Conservation (phyloP, 1,284 basidiomycete species). For the Ustilago cynodontis region DNA sequence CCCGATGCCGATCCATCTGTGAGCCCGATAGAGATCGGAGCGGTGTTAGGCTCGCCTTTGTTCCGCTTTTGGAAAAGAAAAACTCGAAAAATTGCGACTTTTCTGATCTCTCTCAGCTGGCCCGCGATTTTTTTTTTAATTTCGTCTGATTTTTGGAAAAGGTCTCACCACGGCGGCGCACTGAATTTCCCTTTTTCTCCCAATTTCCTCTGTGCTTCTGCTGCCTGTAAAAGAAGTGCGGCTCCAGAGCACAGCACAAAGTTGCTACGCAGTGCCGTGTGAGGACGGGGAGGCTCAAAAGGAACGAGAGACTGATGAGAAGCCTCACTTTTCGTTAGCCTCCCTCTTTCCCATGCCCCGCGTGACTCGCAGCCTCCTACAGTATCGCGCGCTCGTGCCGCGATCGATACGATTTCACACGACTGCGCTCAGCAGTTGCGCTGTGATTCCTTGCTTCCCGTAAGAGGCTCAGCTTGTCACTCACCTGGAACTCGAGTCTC, state of each 20-base stretch:
- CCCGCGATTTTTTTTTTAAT: constrained; percentile 14
- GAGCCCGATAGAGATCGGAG: background rate
- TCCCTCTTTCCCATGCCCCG: background rate
- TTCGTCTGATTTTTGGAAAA: background rate
- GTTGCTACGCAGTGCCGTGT: background rate
- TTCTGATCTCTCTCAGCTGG: constrained; percentile 2
- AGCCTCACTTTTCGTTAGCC: constrained; percentile 2
- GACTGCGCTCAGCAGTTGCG: constrained; percentile 7
- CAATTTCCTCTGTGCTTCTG: background rate
- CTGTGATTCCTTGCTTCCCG: background rate
- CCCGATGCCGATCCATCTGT: background rate
- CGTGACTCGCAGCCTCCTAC: background rate
- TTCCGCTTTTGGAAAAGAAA: background rate
- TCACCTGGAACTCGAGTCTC: background rate
- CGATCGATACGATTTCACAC: constrained; percentile 7
- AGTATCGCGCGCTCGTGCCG: constrained; percentile 14
- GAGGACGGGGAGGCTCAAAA: background rate
- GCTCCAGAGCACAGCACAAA: constrained; percentile 6
- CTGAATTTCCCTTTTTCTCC: constrained; percentile 18
- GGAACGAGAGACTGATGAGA: constrained; percentile 7
- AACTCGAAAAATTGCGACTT: background rate
- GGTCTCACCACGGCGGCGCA: constrained; percentile 9
- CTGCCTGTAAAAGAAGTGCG: background rate
- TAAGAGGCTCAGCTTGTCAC: background rate
- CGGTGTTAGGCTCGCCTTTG: background rate